Evolutionary conservation across 768 basidiomycete genomes (phyloP), one percentile per base, ranked within the genome.

Genomic region (Cystofilobasidium macerans): DNA sequence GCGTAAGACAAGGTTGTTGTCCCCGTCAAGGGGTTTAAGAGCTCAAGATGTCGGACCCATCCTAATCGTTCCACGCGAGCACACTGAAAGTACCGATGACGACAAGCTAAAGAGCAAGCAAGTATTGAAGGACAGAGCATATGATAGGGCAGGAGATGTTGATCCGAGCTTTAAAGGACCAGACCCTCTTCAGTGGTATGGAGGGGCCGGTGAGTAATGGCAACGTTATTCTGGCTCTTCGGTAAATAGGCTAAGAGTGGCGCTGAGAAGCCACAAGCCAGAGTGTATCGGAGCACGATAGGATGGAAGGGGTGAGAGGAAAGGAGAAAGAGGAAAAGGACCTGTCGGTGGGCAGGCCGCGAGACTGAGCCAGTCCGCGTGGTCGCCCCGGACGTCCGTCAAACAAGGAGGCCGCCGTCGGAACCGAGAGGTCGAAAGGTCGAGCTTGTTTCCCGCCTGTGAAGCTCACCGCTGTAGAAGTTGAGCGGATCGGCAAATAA

Each of bases 401-500:
- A 20, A 45, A 5, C 6, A 20, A 20, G 24, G 48, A 20, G 18
- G 11, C 9, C 48, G 30, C n/a, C n/a, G n/a, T n/a, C n/a, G n/a
- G n/a, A n/a, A n/a, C 28, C 51, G 30, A 54, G n/a, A 32, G 51
- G 51, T 2, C 8, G 26, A 16, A 14, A 32, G 13, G 22, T 20
- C 22, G 6, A n/a, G 30, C 18, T 3, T 54, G 51, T 54, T 54
- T 54, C 51, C 30, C 20, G 51, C 20, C 51, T 54, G 51, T 54
- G 51, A 54, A 54, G 51, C 51, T 54, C 51, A 54, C 51, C 51
- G 51, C 51, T 54, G 51, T 54, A 18, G 51, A 54, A 4, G 18
- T 24, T 3, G 51, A 54, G 51, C 51, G 51, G 51, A 54, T 54
- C 51, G 51, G 51, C 51, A 54, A 54, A 54, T 30, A 54, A 54